Percentiles rank a stretch among this genome's conserved stretches.
phyloP scores from a whole-genome alignment of 805 yeast species.

The Lipomyces japonicus region DNA sequence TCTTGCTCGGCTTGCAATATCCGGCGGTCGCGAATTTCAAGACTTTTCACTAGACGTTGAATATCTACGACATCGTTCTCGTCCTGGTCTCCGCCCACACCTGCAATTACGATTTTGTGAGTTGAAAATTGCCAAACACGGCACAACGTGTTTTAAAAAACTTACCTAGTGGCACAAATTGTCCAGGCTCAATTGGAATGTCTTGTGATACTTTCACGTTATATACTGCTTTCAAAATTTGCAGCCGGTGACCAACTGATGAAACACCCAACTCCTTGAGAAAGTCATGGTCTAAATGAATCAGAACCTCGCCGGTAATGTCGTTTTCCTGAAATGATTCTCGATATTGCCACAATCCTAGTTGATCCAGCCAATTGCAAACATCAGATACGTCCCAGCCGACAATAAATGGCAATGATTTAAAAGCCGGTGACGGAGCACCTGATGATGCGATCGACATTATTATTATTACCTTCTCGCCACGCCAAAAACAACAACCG shows the following conservation, averaged over 20 bases:
- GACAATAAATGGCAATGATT: conserved; percentile 3
- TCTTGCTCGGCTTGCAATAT: conserved; percentile 37
- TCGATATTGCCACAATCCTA: conserved; percentile 21
- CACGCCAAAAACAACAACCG: not conserved
- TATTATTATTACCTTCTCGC: not conserved
- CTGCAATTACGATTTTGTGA: no score
- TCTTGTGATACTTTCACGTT: conserved; percentile 43
- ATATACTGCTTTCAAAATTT: conserved; percentile 57
- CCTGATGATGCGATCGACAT: conserved; percentile 5
- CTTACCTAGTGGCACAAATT: conserved; percentile 27
- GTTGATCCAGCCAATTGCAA: conserved; percentile 16
- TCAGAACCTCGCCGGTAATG: conserved; percentile 68
- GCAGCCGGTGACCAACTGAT: conserved; percentile 53
- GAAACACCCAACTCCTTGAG: conserved; percentile 67
- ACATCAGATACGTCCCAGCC: conserved; percentile 25
- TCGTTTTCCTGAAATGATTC: conserved; percentile 46
- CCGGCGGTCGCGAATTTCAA: conserved; percentile 34
- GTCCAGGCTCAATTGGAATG: conserved; percentile 30
- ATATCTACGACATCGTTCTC: conserved; percentile 33
- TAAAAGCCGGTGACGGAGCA: conserved; percentile 1
- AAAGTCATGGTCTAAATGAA: conserved; percentile 65
- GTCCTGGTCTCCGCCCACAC: conserved; percentile 10
- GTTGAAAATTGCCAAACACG: not conserved
- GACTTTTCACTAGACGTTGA: conserved; percentile 17
- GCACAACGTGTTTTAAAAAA: not conserved